Percentiles rank a stretch among this genome's conserved stretches.
These are phyloP conservation scores for Tolypocladium pustulatum DNA, from an alignment of 2,329 filamentous ascomycete genomes.

Conservation along the genomic window DNA sequence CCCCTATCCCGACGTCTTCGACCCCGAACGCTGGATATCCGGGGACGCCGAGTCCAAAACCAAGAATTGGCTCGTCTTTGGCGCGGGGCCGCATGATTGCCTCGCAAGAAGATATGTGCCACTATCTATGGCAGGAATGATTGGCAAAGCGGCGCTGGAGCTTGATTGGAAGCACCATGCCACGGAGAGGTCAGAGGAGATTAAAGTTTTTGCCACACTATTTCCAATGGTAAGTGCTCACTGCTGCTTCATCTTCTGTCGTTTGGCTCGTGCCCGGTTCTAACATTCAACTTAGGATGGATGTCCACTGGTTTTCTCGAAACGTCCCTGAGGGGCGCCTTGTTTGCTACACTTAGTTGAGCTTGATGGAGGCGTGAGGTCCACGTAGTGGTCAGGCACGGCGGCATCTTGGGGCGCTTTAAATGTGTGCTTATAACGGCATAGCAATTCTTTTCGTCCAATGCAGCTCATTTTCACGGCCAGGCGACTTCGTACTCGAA, in stretches of 20 bases:
- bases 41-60: conserved; percentile 38
- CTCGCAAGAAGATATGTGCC: conserved; percentile 38
- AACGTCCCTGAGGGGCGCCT: not conserved
- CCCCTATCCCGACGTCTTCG: conserved; percentile 32
- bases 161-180: conserved; percentile 39
- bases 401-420: no score
- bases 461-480: not conserved
- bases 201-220: conserved; percentile 36
- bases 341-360: not conserved
- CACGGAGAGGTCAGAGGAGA: conserved; percentile 36
- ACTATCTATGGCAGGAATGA: conserved; percentile 38
- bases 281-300: not conserved
- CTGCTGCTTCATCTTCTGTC: not conserved
- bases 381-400: not conserved
- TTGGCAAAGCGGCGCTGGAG: conserved; percentile 39
- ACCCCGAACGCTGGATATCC: conserved; percentile 41
- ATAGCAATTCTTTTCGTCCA: not conserved
- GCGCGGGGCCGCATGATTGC: conserved; percentile 38
- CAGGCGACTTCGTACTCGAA: not conserved
- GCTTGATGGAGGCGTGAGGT: not conserved
- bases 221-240: conserved; percentile 33
- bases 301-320: not conserved
- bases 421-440: no score
- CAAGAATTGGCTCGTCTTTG: conserved; percentile 45
- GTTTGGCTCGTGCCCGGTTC: not conserved